Base-by-base conservation (phyloP, 1,139 yeast genomes). In the Blastobotrys illinoisensis region DNA sequence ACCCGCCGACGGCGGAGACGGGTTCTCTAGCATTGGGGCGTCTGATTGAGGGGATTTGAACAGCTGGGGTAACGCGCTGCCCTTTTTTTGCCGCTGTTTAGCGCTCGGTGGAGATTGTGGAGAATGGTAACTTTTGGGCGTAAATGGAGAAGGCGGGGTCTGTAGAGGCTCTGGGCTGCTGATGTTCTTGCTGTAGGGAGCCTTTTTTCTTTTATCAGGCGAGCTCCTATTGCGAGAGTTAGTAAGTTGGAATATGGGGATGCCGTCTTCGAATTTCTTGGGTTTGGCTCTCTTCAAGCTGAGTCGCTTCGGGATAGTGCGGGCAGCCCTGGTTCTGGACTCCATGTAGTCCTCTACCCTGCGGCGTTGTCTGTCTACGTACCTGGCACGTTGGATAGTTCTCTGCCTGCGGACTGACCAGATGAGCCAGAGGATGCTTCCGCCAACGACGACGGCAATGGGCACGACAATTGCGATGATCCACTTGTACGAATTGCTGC, bases 391-490 rank as follows among this genome's bases (percentile, higher is more conserved):
- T 11, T 32, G 40, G 16, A 32, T 32, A n/a, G 40, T n/a, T 32
- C 13, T 32, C 40, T 32, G 40, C 16, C 40, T 14, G 16, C 40
- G 40, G 16, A 24, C 36, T 14, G 18, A 23, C 48, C 49, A 50
- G 40, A 16, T 40, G 57, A 7, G 52, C 40, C 14, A 56, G 32
- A n/a, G 56, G 47, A 19, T 32, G 16, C 40, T 32, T 32, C 40
- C 40, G 40, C 16, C 16, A 3, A 63, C 47, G 14, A 63, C 61
- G 5, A 58, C 60, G n/a, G 57, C 60, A 1, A 62, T 59, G 4
- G 68, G 69, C n/a, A 60, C 67, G 5, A 66, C 67, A 40, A 64
- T 62, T 9, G 68, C 67, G 2, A 62, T 67, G 14, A 65, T 63
- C 66, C 65, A 63, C 9, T 32, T 32, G 40, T 32, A 32, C 16